phyloP scores from a whole-genome alignment of 768 basidiomycete species.

The Trametes sanguinea region DNA sequence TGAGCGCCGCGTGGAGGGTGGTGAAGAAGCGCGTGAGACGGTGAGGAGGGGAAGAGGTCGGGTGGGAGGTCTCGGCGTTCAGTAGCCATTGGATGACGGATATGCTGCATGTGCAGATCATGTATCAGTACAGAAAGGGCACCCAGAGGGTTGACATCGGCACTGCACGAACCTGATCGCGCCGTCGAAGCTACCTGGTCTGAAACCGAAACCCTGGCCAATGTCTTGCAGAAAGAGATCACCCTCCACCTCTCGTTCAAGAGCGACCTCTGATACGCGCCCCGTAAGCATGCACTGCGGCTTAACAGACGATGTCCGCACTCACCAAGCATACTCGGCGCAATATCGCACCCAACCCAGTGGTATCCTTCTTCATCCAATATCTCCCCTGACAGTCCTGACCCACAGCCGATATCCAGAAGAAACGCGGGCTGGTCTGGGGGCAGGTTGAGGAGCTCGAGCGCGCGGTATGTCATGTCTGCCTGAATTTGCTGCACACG shows the following conservation, averaged over 20 bases:
- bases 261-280: conserved; percentile 76
- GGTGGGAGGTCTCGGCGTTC: conserved; percentile 92
- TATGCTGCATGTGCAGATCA: conserved; percentile 56
- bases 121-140: neutral
- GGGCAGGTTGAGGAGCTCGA: conserved; percentile 87
- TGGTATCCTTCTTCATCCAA: conserved; percentile 90
- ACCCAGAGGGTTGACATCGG: neutral
- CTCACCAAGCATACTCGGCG: conserved; percentile 95
- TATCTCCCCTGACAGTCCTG: conserved; percentile 95
- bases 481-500: conserved; percentile 97
- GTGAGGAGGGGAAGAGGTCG: conserved; percentile 86
- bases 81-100: conserved; percentile 99
- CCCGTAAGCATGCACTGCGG: neutral
- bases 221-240: conserved; percentile 97
- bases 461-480: conserved; percentile 94
- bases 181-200: conserved; percentile 96
- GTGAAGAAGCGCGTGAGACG: conserved; percentile 89
- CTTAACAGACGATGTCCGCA: neutral
- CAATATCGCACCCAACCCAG: conserved; percentile 94
- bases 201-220: conserved; percentile 96
- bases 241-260: conserved; percentile 94
- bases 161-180: conserved; percentile 76
- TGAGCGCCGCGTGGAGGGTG: conserved; percentile 82
- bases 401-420: conserved; percentile 96
- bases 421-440: conserved; percentile 79